Percentiles rank a stretch among this genome's conserved stretches.
phyloP scores from a whole-genome alignment of 192 early-diverging fungal species.

The Rhizophagus sp. region DNA sequence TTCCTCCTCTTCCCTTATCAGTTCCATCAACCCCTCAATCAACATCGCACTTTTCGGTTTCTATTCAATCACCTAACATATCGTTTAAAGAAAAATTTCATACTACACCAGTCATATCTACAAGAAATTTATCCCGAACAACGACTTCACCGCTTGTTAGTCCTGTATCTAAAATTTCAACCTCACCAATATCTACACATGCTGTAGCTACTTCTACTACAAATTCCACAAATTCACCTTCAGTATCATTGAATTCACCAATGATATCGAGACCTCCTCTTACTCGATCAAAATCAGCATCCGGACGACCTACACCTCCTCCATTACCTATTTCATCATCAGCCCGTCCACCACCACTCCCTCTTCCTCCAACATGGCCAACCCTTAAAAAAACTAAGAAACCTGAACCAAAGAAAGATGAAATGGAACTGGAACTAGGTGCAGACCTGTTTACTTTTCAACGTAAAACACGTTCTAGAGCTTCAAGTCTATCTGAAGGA shows the following conservation, averaged over 20 bases:
- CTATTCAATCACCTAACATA: not conserved
- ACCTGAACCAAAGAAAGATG: constrained; percentile 4
- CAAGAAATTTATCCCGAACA: not conserved
- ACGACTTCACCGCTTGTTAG: not conserved
- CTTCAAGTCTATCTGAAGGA: not conserved
- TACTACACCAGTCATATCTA: not conserved
- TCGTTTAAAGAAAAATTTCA: not conserved
- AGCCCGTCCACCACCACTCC: constrained; percentile 16
- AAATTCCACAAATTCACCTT: not conserved
- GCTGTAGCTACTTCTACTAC: not conserved
- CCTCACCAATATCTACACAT: not conserved
- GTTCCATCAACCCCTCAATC: not conserved
- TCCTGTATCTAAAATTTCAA: not conserved
- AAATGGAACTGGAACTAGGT: not conserved
- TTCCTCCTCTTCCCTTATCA: not conserved
- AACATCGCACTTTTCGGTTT: not conserved
- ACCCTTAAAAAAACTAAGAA: constrained; percentile 6
- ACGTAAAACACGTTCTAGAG: not conserved
- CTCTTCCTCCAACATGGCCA: constrained; percentile 14
- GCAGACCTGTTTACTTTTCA: not conserved
- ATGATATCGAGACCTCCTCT: not conserved
- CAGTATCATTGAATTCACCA: not conserved
- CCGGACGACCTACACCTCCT: not conserved
- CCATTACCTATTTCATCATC: not conserved
- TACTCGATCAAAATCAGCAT: not conserved